These are phyloP conservation scores for Maudiozyma barnettii DNA, from an alignment of 805 yeast species.

Conservation along the genomic window DNA sequence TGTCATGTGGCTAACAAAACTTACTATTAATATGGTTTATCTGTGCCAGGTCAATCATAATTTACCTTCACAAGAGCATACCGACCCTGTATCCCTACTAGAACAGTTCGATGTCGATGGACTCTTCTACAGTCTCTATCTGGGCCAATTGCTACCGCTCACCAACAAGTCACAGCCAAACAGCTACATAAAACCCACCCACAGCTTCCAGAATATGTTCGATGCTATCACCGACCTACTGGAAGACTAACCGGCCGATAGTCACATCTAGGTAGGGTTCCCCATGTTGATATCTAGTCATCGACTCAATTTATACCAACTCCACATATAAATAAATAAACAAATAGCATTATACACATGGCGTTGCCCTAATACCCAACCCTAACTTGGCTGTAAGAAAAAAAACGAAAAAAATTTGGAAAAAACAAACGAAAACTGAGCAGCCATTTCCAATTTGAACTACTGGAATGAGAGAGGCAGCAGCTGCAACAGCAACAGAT, in stretches of 20 bases:
- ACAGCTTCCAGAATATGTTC: neutral
- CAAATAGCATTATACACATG: neutral
- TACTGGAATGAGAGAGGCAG: neutral
- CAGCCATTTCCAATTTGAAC: neutral
- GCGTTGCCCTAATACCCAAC: neutral
- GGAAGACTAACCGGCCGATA: neutral
- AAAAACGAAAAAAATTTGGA: neutral
- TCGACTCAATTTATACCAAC: too few relatives aligned
- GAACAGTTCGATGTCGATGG: constrained; percentile 22
- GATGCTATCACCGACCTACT: neutral
- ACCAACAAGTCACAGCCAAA: neutral
- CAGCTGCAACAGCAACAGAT: neutral
- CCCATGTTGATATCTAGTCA: too few relatives aligned
- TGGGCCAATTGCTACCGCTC: neutral
- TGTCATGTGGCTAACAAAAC: constrained; percentile 11
- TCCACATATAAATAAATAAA: neutral
- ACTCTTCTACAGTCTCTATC: constrained; percentile 16
- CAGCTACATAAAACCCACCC: neutral
- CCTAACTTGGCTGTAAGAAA: neutral
- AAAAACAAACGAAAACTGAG: neutral
- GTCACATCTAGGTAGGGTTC: neutral
- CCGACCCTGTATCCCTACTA: constrained; percentile 14
- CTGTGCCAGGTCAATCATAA: constrained; percentile 11
- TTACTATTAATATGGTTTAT: constrained; percentile 11
- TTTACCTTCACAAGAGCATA: constrained; percentile 9